Evolutionary conservation across 495 filamentous ascomycete genomes (phyloP), one percentile per base, ranked within the genome.

Genomic region (Podospora australis): DNA sequence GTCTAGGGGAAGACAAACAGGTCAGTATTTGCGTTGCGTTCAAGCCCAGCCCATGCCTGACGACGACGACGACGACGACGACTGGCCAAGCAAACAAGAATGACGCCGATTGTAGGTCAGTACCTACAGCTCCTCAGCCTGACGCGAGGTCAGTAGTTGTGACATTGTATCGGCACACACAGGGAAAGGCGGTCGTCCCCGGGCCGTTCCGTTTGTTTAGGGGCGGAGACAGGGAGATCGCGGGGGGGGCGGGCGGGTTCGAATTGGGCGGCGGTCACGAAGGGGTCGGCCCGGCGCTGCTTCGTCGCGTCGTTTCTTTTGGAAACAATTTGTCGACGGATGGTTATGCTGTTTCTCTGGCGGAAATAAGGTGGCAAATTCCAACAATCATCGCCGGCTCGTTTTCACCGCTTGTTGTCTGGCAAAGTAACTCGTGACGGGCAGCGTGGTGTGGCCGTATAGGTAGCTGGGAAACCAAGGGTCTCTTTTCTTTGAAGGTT

Each of bases 91-190:
- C n/a, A n/a, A n/a, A n/a, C n/a, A n/a, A n/a, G n/a, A n/a, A n/a
- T n/a, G n/a, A n/a, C n/a, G n/a, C n/a, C n/a, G n/a, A n/a, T n/a
- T n/a, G n/a, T n/a, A n/a, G n/a, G n/a, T n/a, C n/a, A 39, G 4
- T 13, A 73, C 81, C 64, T 78, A 91, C 88, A 91, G 84, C 79
- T 94, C 87, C 65, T 88, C 88, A 53, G 88, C 86, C 75, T 94
- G 88, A 55, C 87, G 79, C 38, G 67, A 68, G 38, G 87, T 89
- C 66, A 92, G 74, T 67, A 90, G 72, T 58, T 83, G 79, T 70
- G 79, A 81, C 87, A 90, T 91, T 49, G 63, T 72, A 66, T 55
- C 51, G 41, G 17, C 38, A 14, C 39, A 19, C 30, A 23, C 21
- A 46, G 40, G 22, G 45, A 35, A 13, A 48, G 39, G 10, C 24